Evolutionary conservation across 345 rosid species (phyloP).

Genomic region (Arabidopsis thaliana): DNA sequence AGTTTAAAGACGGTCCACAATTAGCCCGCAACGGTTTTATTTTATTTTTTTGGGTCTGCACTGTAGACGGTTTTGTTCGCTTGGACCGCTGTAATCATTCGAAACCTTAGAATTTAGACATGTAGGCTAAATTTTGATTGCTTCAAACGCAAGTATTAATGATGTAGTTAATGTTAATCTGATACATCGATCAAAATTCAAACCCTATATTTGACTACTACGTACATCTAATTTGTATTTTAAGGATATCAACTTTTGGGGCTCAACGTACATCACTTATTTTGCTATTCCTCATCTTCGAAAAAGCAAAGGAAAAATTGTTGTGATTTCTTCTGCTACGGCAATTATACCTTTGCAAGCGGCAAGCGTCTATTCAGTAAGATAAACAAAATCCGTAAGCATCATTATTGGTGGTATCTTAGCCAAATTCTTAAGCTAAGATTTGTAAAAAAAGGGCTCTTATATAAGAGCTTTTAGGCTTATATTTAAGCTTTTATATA

Average conservation of each 20-base stretch:
- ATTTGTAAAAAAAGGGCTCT: too few relatives aligned
- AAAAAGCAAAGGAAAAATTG: conserved; percentile 55
- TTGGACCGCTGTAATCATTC: too few relatives aligned
- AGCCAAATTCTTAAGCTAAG: too few relatives aligned
- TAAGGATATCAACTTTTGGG: conserved; percentile 63
- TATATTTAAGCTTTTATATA: too few relatives aligned
- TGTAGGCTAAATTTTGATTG: not conserved
- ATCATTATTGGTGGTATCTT: too few relatives aligned
- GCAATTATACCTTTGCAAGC: conserved; percentile 42
- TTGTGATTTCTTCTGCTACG: conserved; percentile 41
- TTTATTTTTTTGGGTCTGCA: too few relatives aligned
- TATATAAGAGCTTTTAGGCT: too few relatives aligned
- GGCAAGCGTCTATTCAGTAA: conserved; percentile 49
- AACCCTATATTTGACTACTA: not conserved
- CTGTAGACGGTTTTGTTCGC: too few relatives aligned
- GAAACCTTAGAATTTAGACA: too few relatives aligned
- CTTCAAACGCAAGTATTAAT: not conserved
- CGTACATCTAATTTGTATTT: not conserved
- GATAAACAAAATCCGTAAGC: not conserved
- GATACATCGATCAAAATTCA: not conserved
- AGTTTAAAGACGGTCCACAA: too few relatives aligned
- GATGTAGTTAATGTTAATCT: not conserved
- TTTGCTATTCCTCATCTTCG: conserved; percentile 57
- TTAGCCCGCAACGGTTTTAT: too few relatives aligned
- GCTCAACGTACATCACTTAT: conserved; percentile 48